Evolutionary conservation across 2,329 filamentous ascomycete genomes (phyloP).

Genomic region (Verticillium longisporum): DNA sequence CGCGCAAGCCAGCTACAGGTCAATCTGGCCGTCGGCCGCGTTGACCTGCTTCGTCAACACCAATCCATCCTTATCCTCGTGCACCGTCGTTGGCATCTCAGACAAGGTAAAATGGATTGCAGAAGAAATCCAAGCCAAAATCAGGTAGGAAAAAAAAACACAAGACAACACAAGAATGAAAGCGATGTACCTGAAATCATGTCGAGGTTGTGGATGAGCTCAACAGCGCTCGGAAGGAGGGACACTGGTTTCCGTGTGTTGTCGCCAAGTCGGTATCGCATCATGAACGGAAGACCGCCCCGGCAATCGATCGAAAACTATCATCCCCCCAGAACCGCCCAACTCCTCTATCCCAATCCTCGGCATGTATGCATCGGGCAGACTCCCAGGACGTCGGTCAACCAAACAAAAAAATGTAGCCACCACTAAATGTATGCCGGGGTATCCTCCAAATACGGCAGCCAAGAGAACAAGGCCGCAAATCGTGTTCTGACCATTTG

Average conservation of each 20-base stretch:
- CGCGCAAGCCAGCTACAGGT: not conserved
- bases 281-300: not conserved
- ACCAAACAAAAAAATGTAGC: constrained; percentile 24
- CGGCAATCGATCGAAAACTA: constrained; percentile 11
- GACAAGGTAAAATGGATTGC: not conserved
- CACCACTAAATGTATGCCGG: constrained; percentile 26
- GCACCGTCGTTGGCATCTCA: not conserved
- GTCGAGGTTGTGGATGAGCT: not conserved
- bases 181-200: not conserved
- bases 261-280: not conserved
- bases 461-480: not conserved
- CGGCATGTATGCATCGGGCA: constrained; percentile 24
- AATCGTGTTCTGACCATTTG: not conserved
- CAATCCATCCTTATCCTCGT: not conserved
- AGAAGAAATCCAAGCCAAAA: not conserved
- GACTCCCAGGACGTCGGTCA: constrained; percentile 16
- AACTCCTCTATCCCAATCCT: constrained; percentile 32
- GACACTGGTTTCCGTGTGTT: not conserved
- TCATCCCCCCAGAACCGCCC: constrained; percentile 9
- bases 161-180: not conserved
- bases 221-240: not conserved
- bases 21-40: not conserved
- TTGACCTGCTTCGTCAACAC: not conserved
- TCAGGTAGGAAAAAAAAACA: no score
- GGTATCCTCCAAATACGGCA: constrained; percentile 19